Percentiles rank a stretch among this genome's conserved stretches.
Evolutionary conservation across 192 early-diverging fungal species (phyloP).

Genomic region (Podila horticola): DNA sequence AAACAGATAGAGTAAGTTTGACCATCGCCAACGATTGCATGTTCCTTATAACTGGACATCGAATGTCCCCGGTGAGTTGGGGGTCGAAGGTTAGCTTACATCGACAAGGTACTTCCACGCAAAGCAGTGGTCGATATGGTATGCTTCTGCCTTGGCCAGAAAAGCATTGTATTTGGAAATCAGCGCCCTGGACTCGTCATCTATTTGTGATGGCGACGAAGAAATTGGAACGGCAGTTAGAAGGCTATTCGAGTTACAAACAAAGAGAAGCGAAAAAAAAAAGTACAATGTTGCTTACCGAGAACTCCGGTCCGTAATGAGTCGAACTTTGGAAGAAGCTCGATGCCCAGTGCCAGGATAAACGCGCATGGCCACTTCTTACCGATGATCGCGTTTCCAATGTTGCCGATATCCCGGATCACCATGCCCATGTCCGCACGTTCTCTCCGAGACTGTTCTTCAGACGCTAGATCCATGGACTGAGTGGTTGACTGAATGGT

Average conservation of each 20-base stretch:
- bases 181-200: conserved; percentile 6
- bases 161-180: conserved; percentile 46
- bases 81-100: conserved; percentile 49
- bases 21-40: too few species aligned
- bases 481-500: conserved; percentile 7
- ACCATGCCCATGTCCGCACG: conserved; percentile 60
- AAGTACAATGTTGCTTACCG: conserved; percentile 3
- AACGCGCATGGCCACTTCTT: conserved; percentile 64
- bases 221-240: neutral
- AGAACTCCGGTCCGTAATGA: conserved; percentile 14
- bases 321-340: conserved; percentile 52
- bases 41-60: too few species aligned
- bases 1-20: neutral
- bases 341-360: conserved; percentile 58
- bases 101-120: conserved; percentile 60
- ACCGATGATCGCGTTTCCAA: conserved; percentile 57
- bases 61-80: too few species aligned
- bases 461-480: neutral
- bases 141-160: conserved; percentile 35
- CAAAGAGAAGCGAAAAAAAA: neutral
- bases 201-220: neutral
- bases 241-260: neutral
- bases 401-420: conserved; percentile 66
- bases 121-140: conserved; percentile 56
- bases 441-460: conserved; percentile 9